Conservation (phyloP, 495 filamentous ascomycete genomes). For the Apiosordaria backusii region DNA sequence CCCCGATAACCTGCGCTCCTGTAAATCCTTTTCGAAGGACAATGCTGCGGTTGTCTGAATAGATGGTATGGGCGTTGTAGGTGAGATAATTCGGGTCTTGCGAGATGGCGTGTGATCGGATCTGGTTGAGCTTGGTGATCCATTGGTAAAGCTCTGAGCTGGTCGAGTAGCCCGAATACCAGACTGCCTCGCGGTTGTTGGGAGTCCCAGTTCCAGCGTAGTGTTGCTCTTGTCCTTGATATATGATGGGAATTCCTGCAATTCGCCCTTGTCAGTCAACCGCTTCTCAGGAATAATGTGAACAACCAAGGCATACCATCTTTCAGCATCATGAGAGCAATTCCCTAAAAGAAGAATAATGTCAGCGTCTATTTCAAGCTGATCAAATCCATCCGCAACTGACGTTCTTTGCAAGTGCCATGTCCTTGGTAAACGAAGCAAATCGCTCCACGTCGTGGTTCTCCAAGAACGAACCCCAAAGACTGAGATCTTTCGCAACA, state of each 20-base stretch:
- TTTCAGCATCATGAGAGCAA: conserved; percentile 66
- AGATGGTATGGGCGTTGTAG: conserved; percentile 54
- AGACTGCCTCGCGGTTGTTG: conserved; percentile 69
- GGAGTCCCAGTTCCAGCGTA: conserved; percentile 58
- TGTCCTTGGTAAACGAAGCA: conserved; percentile 53
- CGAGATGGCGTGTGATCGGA: conserved; percentile 55
- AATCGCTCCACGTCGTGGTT: conserved; percentile 77
- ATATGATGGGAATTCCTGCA: conserved; percentile 43
- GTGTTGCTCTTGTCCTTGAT: conserved; percentile 68
- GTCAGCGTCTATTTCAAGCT: background rate
- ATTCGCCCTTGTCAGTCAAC: conserved; percentile 31
- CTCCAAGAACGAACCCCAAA: conserved; percentile 71
- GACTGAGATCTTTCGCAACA: conserved; percentile 48
- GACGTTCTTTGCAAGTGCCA: conserved; percentile 31
- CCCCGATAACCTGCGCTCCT: conserved; percentile 54
- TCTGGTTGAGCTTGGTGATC: conserved; percentile 50
- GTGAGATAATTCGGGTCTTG: conserved; percentile 46
- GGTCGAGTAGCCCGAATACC: conserved; percentile 63
- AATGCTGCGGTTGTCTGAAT: conserved; percentile 53
- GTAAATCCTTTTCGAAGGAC: conserved; percentile 62
- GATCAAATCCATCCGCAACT: background rate
- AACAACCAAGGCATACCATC: conserved; percentile 37
- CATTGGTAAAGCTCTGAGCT: conserved; percentile 56
- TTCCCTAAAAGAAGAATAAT: conserved; percentile 57
- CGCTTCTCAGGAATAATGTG: background rate